These are phyloP conservation scores for Wickerhamomyces mucosus DNA, from an alignment of 805 yeast genomes.

Conservation along the genomic window DNA sequence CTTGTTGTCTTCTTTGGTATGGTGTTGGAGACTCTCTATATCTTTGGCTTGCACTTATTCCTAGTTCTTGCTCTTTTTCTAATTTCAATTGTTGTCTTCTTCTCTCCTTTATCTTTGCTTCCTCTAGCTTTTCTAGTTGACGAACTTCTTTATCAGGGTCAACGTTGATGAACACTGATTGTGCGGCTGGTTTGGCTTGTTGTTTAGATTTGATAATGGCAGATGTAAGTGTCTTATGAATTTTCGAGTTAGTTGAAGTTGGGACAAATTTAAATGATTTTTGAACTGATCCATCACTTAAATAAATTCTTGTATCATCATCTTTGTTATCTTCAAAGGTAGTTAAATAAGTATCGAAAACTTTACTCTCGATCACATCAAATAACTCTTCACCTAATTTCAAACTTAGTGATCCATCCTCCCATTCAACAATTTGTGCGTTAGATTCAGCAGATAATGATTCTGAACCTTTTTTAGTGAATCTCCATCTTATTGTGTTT, in stretches of 20 bases:
- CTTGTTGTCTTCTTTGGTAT: slow-evolving; percentile 24
- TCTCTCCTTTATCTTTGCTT: slow-evolving; percentile 55
- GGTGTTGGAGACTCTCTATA: slow-evolving; percentile 16
- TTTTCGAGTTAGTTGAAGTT: slow-evolving; percentile 77
- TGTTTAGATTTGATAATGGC: slow-evolving; percentile 38
- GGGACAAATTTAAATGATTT: slow-evolving; percentile 74
- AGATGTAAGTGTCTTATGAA: slow-evolving; percentile 71
- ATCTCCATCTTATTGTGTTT: slow-evolving; percentile 92
- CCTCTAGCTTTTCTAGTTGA: slow-evolving; percentile 57
- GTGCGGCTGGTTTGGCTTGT: slow-evolving; percentile 26
- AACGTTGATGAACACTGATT: slow-evolving; percentile 30
- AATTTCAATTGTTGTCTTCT: slow-evolving; percentile 47
- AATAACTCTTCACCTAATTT: slow-evolving; percentile 84
- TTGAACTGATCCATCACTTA: slow-evolving; percentile 48
- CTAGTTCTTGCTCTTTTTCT: slow-evolving; percentile 42
- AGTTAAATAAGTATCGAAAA: slow-evolving; percentile 64
- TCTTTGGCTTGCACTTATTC: slow-evolving; percentile 23
- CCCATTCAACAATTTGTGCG: slow-evolving; percentile 87
- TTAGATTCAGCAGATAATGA: slow-evolving; percentile 73
- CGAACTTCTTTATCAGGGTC: slow-evolving; percentile 68
- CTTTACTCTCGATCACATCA: slow-evolving; percentile 58
- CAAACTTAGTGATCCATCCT: slow-evolving; percentile 80
- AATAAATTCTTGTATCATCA: slow-evolving; percentile 5
- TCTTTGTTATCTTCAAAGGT: slow-evolving; percentile 43
- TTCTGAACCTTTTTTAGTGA: slow-evolving; percentile 44